Evolutionary conservation across 225 moss, liverwort and hornwort genomes (phyloP).

Genomic region (Lunularia cruciata): DNA sequence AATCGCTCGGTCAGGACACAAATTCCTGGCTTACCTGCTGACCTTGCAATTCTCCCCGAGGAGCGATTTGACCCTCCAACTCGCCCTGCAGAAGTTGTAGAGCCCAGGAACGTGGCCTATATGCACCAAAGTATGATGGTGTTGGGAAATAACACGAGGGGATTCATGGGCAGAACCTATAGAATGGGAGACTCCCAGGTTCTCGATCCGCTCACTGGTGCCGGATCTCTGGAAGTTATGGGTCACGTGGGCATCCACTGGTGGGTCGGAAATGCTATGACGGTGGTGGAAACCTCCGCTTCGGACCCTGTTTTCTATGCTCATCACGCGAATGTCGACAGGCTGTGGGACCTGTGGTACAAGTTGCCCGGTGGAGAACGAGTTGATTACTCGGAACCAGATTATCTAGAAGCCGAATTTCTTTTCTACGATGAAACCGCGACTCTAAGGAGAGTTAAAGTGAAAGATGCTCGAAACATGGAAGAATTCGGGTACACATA

Average conservation of each 20-base stretch:
- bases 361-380: constrained; percentile 29
- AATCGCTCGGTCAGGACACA: background rate
- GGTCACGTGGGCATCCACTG: constrained; percentile 57
- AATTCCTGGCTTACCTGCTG: background rate
- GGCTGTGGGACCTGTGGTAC: constrained; percentile 45
- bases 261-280: constrained; percentile 53
- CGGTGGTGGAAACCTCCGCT: constrained; percentile 35
- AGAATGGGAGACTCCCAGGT: background rate
- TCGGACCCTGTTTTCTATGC: constrained; percentile 45
- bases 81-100: background rate
- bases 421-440: constrained; percentile 34
- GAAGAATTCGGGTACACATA: constrained; percentile 24
- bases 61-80: background rate
- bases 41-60: background rate
- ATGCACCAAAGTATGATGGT: background rate
- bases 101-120: background rate
- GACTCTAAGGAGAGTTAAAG: constrained; percentile 13
- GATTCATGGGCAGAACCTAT: background rate
- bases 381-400: constrained; percentile 14
- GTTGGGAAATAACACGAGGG: background rate
- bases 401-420: constrained; percentile 25
- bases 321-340: constrained; percentile 42
- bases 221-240: constrained; percentile 42
- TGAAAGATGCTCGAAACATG: constrained; percentile 15
- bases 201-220: background rate